Base-by-base conservation (phyloP, 805 yeast species). In the Kodamaea laetipori region DNA sequence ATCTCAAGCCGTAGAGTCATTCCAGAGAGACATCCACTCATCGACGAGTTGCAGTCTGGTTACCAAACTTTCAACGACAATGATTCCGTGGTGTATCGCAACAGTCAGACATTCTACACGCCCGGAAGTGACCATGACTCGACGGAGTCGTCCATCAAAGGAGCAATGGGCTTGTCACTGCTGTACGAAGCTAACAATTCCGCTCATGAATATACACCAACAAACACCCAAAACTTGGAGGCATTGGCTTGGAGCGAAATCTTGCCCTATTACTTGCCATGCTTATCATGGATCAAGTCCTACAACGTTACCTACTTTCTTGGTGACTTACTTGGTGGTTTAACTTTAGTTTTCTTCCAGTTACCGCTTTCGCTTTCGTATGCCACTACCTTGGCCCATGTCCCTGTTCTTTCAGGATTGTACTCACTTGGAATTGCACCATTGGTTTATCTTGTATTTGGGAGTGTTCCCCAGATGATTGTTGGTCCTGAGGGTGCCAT, bases 311-410 rank as follows among this genome's bases (percentile, higher is more conserved):
- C 44, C n/a, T 65, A 46, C 47, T 64, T 82, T 33, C 17, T 77
- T 2, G 76, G 74, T 15, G 99, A 92, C 57, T 56, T 86, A 6
- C 64, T 84, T 12, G 95, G 97, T 2, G 98, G 99, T 0, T 55
- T 89, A 4, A 82, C 97, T 0, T 63, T 90, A 26, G 97, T 96
- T 0, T 84, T 94, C 4, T 92, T 90, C 64, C 97, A 90, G 60
- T 80, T 92, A 38, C 98, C 99, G 1, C 69, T 92, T 42, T 84
- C 90, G 4, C 48, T 71, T 13, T 69, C 74, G 2, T 71, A 69
- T 46, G 66, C 75, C 10, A 61, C 67, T 2, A 60, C 74, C 0
- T 57, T 71, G 43, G 76, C 75, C 3, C 68, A 71, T 44, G 74
- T 69, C 1, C 75, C 76, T 0, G 67, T 69, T 2, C 49, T 66